Base-by-base conservation (phyloP, 768 basidiomycete genomes). In the Pulveroboletus sp. region DNA sequence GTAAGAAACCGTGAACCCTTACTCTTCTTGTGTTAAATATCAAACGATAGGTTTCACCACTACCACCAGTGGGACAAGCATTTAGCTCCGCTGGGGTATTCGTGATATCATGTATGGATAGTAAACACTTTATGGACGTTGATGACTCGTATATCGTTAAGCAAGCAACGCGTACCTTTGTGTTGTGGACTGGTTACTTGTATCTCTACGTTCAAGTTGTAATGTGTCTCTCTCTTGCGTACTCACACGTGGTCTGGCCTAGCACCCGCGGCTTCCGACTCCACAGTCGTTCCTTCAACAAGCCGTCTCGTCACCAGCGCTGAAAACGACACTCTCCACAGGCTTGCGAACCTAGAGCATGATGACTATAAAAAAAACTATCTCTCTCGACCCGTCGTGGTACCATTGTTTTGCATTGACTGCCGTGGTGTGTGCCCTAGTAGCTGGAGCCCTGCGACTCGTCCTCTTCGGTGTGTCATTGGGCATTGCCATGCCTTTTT, bases 391-490 rank as follows among this genome's bases (percentile, higher is more conserved):
- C 64, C 72, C 70, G 40, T 68, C 71, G 43, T 80, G 80, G 78
- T 73, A 74, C 31, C 80, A 83, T 52, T 75, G 75, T 57, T 54
- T 74, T 14, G 74, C 74, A 6, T 51, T 73, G 36, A 67, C 69
- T 6, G 66, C 69, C 10, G 55, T 77, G 5, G 57, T 61, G 8
- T 58, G 78, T 17, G 74, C 74, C 1, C 49, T 76, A n/a, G 42
- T 75, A 12, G 59, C 73, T 18, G 82, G 80, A 15, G 35, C 77
- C 27, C 51, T 73, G 37, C 71, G 76, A 41, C 68, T 70, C 55
- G 50, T 71, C 26, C 51, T 83, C 24, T 59, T 72, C 39, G 80
- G 80, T 82, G 46, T 42, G 76, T 45, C 43, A 17, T 42, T 43
- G 42, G 17, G 21, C 41, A 42, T 26, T 45, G 36, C 54, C 4